Base-by-base conservation (phyloP, 768 basidiomycete genomes). In the Crassisporium funariophilum region DNA sequence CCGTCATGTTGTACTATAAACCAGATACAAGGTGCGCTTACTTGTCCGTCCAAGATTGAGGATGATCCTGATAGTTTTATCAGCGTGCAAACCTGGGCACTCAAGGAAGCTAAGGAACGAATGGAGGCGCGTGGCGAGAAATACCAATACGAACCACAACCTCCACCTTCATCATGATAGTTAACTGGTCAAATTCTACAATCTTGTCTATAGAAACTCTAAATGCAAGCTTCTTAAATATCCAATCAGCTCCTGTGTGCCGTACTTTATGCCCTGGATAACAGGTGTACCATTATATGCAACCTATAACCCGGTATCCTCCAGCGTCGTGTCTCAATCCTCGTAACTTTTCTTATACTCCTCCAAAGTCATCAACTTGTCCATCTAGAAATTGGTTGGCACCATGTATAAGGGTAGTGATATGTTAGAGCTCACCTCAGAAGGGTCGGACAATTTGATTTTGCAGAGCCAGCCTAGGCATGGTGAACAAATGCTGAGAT, bases 71-170 rank as follows among this genome's bases (percentile, higher is more conserved):
- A 23, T 35, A 19, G 16, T 39, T 20, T 27, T 53, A 24, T 25
- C 58, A 97, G 93, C 63, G 88, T 97, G 69, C 88, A 92, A 70
- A 82, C 86, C 1, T 97, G 94, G 93, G 94, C 94, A 23, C 69
- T 94, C 63, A 77, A 84, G 54, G 93, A 97, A 67, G 93, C 93
- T 8, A 91, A 93, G 68, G 75, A 74, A 46, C 76, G 93, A 53
- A 91, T 97, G 89, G 91, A 93, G 59, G 91, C 86, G 10, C 82
- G 92, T n/a, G 92, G 90, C 40, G 94, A 95, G 72, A 82, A 86
- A 62, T 86, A 87, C 65, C 82, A 87, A 74, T 92, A 94, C 61
- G 82, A 86, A 60, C 77, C 87, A 20, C 73, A 78, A 46, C 62
- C 67, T 35, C 50, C 68, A 49, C 54, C 63, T 19, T 58, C 65